Conservation (phyloP, 352 stramenopile genomes). For the Pythium apleroticum region DNA sequence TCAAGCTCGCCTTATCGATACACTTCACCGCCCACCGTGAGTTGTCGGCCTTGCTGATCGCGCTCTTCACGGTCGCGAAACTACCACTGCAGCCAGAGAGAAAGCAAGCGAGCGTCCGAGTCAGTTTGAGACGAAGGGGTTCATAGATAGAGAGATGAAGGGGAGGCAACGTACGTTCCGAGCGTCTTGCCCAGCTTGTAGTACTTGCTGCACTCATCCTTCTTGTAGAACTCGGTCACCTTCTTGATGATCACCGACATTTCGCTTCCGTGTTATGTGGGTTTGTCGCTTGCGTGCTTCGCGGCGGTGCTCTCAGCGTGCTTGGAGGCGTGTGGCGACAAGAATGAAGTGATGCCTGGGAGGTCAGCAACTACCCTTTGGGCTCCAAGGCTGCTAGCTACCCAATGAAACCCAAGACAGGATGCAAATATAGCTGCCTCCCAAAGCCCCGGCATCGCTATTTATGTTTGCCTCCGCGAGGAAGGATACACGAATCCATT, state of each 20-base stretch:
- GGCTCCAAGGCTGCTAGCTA: neutral
- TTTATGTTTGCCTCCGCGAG: neutral
- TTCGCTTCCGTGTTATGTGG: neutral
- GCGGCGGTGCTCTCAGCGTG: neutral
- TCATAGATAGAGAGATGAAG: neutral
- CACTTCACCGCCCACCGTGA: conserved; percentile 83
- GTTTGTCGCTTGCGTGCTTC: neutral
- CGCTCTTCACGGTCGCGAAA: conserved; percentile 86
- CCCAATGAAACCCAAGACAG: neutral
- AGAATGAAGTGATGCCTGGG: conserved; percentile 5
- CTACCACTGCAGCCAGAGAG: conserved; percentile 46
- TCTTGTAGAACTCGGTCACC: conserved; percentile 87
- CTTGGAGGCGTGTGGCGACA: neutral
- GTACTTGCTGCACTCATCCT: conserved; percentile 86
- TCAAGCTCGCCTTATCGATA: conserved; percentile 81
- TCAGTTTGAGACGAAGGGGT: neutral
- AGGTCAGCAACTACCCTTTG: neutral
- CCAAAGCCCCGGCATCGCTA: neutral
- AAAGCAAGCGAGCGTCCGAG: neutral
- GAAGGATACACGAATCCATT: neutral
- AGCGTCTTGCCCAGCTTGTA: conserved; percentile 90
- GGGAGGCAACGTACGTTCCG: conserved; percentile 65
- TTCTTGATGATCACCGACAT: conserved; percentile 84
- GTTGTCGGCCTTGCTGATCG: conserved; percentile 75
- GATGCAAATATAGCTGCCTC: neutral